Evolutionary conservation across 2,329 filamentous ascomycete genomes (phyloP), one percentile per base, ranked within the genome.

Genomic region (Clathrospora elynae): DNA sequence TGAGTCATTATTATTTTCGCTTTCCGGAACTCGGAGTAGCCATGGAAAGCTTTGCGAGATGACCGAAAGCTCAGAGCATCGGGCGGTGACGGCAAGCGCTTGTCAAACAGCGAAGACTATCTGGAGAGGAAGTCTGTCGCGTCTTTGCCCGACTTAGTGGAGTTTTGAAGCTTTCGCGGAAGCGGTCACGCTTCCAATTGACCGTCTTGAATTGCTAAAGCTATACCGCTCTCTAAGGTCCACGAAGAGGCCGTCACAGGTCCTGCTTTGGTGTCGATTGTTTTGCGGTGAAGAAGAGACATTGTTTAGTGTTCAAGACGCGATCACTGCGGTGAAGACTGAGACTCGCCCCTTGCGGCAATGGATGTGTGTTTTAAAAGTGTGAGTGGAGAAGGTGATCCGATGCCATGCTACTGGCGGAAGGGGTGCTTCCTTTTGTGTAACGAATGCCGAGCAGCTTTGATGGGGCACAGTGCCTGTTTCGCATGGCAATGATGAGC

Each of bases 131-230:
- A 24, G 30, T 34, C 19, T 42, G n/a, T n/a, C 37, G 40, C 42
- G 23, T 29, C 46, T 37, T 43, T 45, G 39, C 39, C 31, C 24
- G 23, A 29, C 35, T 17, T 24, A 48, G 51, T 55, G 57, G 54
- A 54, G 43, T 43, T 40, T 39, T 40, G 35, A 46, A 47, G 55
- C 53, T 48, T 48, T 40, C 26, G 49, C 51, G 56, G 57, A 54
- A 48, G 46, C 61, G 61, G 61, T 57, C 43, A 46, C 41, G 26
- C 29, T 33, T 54, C 53, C 59, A 55, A 53, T 58, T 55, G 53
- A 61, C 41, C 44, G 23, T 54, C 32, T 23, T 29, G 37, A 31
- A 33, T 39, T 33, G 46, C 34, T 17, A 50, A 41, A 53, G 46
- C 51, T 55, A 45, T 55, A 49, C 57, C 37, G 44, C 41, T 23